A percentile compares a stretch with the other conserved stretches of the same genome.
These are phyloP conservation scores for Fusarium ramigenum DNA, from an alignment of 2,329 filamentous ascomycete genomes.

Conservation along the genomic window DNA sequence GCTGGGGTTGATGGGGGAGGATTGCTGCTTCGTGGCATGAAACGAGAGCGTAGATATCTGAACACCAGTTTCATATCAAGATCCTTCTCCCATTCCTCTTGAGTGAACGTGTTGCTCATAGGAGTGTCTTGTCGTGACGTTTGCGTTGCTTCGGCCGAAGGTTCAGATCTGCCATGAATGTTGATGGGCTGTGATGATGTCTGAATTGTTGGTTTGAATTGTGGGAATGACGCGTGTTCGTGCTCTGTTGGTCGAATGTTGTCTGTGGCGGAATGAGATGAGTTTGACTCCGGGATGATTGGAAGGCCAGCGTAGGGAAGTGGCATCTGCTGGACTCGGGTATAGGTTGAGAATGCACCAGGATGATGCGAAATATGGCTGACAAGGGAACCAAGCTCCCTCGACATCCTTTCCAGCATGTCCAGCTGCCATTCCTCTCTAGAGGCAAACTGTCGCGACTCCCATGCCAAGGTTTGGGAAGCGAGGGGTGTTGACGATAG, in stretches of 20 bases:
- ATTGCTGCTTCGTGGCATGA: conserved; percentile 62
- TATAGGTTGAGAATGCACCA: conserved; percentile 87
- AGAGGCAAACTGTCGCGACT: conserved; percentile 44
- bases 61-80: conserved; percentile 93
- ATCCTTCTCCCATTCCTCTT: conserved; percentile 94
- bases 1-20: conserved; percentile 55
- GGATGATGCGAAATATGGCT: conserved; percentile 83
- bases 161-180: conserved; percentile 46
- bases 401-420: conserved; percentile 84
- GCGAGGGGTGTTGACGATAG: conserved; percentile 59
- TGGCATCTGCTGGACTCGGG: conserved; percentile 68
- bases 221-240: conserved; percentile 43
- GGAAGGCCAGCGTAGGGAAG: conserved; percentile 83
- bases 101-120: conserved; percentile 57
- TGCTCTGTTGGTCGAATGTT: conserved; percentile 34
- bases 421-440: conserved; percentile 75
- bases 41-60: conserved; percentile 81
- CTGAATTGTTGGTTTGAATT: conserved; percentile 60
- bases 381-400: conserved; percentile 85
- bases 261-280: conserved; percentile 44
- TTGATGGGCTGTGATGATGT: conserved; percentile 49
- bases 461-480: conserved; percentile 46
- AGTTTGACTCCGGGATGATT: conserved; percentile 64
- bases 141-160: conserved; percentile 31
- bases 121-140: conserved; percentile 36